Percentiles rank a stretch among this genome's conserved stretches.
Conservation (phyloP, 169 alveolate species). For the Plasmodium falciparum region DNA sequence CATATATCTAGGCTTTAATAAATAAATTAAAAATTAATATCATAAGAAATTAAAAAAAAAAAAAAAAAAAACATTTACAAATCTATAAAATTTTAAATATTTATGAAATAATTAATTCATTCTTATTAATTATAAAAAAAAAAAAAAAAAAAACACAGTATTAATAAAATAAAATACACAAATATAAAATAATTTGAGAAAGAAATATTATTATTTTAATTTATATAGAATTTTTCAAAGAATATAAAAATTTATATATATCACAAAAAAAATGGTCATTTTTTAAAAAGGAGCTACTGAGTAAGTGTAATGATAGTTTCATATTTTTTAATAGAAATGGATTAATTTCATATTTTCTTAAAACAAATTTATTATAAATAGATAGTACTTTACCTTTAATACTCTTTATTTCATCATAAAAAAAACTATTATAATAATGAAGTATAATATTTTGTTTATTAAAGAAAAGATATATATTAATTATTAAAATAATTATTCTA, state of each 20-base stretch:
- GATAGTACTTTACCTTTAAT: slow-evolving; percentile 10
- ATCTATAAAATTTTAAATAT: slow-evolving; percentile 4
- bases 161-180: not conserved
- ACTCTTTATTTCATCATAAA: slow-evolving; percentile 61
- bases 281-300: slow-evolving; percentile 35
- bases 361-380: slow-evolving; percentile 32
- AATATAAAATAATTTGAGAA: not conserved
- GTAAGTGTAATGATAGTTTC: slow-evolving; percentile 43
- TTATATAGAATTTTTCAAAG: slow-evolving; percentile 53
- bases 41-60: too few relatives aligned
- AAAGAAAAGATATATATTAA: slow-evolving; percentile 55
- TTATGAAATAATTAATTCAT: not conserved
- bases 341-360: slow-evolving; percentile 57
- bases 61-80: not conserved
- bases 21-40: too few relatives aligned
- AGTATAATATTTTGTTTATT: slow-evolving; percentile 1
- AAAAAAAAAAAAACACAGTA: not conserved
- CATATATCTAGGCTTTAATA: too few relatives aligned
- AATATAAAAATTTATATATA: slow-evolving; percentile 36
- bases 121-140: too few relatives aligned
- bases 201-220: not conserved
- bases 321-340: slow-evolving; percentile 59
- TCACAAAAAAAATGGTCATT: slow-evolving; percentile 50
- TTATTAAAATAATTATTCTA: slow-evolving; percentile 66
- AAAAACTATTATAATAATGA: slow-evolving; percentile 66